Evolutionary conservation across 2,329 filamentous ascomycete species (phyloP).

Genomic region (Venturia effusa): DNA sequence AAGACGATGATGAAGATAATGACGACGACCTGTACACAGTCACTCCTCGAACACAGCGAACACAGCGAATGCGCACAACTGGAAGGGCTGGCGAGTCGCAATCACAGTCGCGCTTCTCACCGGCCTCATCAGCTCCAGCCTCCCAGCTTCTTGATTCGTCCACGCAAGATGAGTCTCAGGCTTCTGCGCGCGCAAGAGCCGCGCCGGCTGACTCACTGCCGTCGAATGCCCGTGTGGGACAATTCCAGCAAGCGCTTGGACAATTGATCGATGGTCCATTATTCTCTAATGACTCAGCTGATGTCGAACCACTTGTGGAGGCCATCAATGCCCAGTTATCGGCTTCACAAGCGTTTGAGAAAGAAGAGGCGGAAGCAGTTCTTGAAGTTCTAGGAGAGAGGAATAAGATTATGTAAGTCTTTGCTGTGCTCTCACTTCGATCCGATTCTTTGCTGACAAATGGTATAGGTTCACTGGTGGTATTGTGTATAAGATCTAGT

Average conservation of each 20-base stretch:
- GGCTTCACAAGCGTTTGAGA: conserved; percentile 50
- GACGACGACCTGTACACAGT: conserved; percentile 44
- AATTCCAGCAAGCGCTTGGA: conserved; percentile 74
- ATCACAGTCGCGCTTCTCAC: conserved; percentile 50
- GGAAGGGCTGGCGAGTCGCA: conserved; percentile 21
- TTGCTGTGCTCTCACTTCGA: background rate
- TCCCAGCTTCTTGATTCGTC: conserved; percentile 56
- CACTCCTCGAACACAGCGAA: conserved; percentile 38
- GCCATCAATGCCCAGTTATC: conserved; percentile 68
- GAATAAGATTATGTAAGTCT: conserved; percentile 85
- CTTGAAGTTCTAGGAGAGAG: conserved; percentile 67
- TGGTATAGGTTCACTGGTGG: conserved; percentile 26
- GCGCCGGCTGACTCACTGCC: conserved; percentile 5
- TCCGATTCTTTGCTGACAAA: background rate
- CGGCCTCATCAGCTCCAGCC: conserved; percentile 68
- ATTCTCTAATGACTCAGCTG: conserved; percentile 79
- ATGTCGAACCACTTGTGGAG: conserved; percentile 61
- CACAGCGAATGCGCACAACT: conserved; percentile 28
- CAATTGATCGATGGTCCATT: conserved; percentile 69
- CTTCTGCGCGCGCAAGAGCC: background rate
- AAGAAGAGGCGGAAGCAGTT: conserved; percentile 63
- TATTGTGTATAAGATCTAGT: conserved; percentile 39
- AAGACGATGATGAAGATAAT: conserved; percentile 36
- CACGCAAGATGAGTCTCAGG: conserved; percentile 13
- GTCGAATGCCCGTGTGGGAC: conserved; percentile 42